Conservation (phyloP, 2,329 filamentous ascomycete genomes). For the Pochonia chlamydosporia region DNA sequence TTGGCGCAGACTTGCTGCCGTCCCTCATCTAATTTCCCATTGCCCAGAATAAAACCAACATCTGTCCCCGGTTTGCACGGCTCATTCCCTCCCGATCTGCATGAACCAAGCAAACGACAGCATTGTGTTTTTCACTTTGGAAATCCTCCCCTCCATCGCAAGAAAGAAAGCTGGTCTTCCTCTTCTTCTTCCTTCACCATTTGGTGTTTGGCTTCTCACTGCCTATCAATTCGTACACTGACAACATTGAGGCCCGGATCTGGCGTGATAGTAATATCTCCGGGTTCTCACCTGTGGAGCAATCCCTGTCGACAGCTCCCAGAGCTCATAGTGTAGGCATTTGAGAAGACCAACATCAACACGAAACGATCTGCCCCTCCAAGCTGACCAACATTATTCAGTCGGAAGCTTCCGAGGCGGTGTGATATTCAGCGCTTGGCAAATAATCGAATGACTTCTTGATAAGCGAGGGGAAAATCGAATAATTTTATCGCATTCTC, state of each 20-base stretch:
- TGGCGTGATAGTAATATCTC: too few species aligned
- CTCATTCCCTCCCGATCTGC: neutral
- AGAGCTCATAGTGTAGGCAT: neutral
- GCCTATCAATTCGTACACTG: neutral
- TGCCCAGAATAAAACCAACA: conserved; percentile 5
- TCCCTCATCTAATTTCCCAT: neutral
- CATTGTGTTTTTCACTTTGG: too few species aligned
- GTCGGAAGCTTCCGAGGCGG: neutral
- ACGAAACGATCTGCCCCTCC: neutral
- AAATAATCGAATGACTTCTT: too few species aligned
- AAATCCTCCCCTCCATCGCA: neutral
- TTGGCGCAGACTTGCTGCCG: neutral
- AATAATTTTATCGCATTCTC: too few species aligned
- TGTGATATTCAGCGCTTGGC: neutral
- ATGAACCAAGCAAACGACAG: neutral
- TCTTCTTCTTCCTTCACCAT: too few species aligned
- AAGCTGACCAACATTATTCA: neutral
- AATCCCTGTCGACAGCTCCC: neutral
- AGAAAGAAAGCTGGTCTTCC: neutral
- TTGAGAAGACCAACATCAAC: too few species aligned
- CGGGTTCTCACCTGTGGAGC: neutral
- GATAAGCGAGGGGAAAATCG: too few species aligned
- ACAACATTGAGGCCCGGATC: too few species aligned
- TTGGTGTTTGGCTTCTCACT: too few species aligned
- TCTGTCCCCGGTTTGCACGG: neutral